Conservation (phyloP, 164 flowering plant genomes). For the Nymphaea colorata region DNA sequence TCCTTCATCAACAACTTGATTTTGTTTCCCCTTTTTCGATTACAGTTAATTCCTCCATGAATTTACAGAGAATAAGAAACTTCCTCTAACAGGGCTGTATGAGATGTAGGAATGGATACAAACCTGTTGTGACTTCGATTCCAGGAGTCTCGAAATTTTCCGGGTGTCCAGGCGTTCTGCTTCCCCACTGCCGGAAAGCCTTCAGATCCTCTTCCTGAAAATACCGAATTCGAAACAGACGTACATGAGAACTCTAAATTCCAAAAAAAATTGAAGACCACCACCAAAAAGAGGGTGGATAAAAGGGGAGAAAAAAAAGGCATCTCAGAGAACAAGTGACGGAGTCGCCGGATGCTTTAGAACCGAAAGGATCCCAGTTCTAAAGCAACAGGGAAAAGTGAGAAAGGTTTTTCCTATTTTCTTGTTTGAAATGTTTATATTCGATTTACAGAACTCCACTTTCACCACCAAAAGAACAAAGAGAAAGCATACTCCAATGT, state of each 20-base stretch:
- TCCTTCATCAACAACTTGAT: not conserved
- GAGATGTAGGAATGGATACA: constrained; percentile 4
- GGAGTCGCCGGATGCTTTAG: too few species aligned
- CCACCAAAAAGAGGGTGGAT: not conserved
- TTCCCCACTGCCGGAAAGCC: constrained; percentile 94
- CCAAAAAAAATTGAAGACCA: not conserved
- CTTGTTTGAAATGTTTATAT: too few species aligned
- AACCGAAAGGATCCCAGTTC: too few species aligned
- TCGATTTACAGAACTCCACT: too few species aligned
- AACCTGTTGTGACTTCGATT: constrained; percentile 98
- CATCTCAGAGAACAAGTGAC: too few species aligned
- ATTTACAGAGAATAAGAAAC: not conserved
- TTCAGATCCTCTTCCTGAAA: constrained; percentile 86
- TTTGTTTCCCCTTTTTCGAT: not conserved
- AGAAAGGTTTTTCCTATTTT: too few species aligned
- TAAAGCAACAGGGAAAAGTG: too few species aligned
- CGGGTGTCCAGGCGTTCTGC: constrained; percentile 96
- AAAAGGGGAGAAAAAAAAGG: not conserved
- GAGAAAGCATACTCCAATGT: too few species aligned
- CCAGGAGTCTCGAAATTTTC: constrained; percentile 99
- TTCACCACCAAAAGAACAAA: too few species aligned
- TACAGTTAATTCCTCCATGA: not conserved
- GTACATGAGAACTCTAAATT: not conserved
- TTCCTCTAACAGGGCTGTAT: not conserved
- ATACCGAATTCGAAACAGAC: not conserved